These are phyloP conservation scores for Smittium mucronatum DNA, from an alignment of 371 early-diverging fungal genomes.

Conservation along the genomic window DNA sequence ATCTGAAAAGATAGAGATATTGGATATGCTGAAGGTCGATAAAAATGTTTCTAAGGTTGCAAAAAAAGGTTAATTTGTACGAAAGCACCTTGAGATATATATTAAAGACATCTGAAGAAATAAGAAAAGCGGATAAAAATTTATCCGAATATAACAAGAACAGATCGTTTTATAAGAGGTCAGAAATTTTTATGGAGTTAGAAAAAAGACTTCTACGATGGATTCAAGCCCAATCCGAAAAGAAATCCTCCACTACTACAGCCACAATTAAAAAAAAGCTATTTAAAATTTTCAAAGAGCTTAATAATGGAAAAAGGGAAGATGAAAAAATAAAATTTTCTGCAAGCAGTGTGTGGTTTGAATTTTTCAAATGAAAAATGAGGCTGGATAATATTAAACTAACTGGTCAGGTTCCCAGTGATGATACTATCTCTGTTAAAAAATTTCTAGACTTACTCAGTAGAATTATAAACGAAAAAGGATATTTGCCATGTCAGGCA, in stretches of 20 bases:
- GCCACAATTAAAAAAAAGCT: neutral
- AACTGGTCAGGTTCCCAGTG: neutral
- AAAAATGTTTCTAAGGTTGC: neutral
- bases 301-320: neutral
- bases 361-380: neutral
- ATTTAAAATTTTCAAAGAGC: neutral
- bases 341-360: neutral
- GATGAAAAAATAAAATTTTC: neutral
- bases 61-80: neutral
- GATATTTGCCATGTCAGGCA: neutral
- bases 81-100: neutral
- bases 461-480: neutral
- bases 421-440: neutral
- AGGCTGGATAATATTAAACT: neutral
- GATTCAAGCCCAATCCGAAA: neutral
- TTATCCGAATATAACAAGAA: neutral
- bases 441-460: neutral
- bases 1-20: neutral
- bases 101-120: neutral
- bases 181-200: neutral
- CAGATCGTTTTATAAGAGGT: neutral
- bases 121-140: neutral
- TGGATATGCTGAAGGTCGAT: neutral
- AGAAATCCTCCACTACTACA: neutral
- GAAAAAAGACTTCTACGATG: neutral